Evolutionary conservation across 805 yeast species (phyloP), one percentile per base, ranked within the genome.

Genomic region (Tetrapisispora phaffii): DNA sequence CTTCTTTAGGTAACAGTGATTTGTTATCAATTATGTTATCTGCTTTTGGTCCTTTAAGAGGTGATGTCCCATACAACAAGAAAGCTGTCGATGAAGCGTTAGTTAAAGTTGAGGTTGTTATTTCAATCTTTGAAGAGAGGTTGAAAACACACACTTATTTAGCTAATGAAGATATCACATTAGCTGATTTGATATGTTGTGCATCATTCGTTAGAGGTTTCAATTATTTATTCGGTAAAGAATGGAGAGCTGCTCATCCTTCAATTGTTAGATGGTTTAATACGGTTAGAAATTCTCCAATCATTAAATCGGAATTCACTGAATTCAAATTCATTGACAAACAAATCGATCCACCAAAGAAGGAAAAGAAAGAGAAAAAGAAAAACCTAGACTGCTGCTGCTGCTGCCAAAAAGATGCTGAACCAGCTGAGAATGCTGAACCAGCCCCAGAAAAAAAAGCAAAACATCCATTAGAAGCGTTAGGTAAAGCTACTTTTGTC

Each of bases 391-490:
- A 85, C 74, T 76, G 85, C 66, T 59, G 50, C 52, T 52, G 67
- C 65, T 47, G 54, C n/a, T n/a, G n/a, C n/a, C n/a, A 42, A 45
- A 62, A 52, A 23, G 62, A 61, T 42, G 70, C 69, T 43, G 85
- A 54, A 45, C 54, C 64, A 44, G 39, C 39, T 36, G 31, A 6
- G 2, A 50, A 57, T 42, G 54, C 53, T 23, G 97, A 97, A 65
- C 69, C 73, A 47, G 64, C 69, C 28, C 70, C 65, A 16, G 69
- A 65, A 60, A 83, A 83, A 75, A 85, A 85, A 73, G 77, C 88
- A 56, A 84, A 83, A 70, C 97, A 90, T 74, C 97, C 97, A 63
- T 79, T 89, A 67, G 94, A 79, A 67, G 72, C 74, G 48, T 78
- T 90, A 53, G 94, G 93, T 60, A 82, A 77, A 65, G 66, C 86